phyloP scores from a whole-genome alignment of 768 basidiomycete species.

The Tubosaeta brunneosetosa region DNA sequence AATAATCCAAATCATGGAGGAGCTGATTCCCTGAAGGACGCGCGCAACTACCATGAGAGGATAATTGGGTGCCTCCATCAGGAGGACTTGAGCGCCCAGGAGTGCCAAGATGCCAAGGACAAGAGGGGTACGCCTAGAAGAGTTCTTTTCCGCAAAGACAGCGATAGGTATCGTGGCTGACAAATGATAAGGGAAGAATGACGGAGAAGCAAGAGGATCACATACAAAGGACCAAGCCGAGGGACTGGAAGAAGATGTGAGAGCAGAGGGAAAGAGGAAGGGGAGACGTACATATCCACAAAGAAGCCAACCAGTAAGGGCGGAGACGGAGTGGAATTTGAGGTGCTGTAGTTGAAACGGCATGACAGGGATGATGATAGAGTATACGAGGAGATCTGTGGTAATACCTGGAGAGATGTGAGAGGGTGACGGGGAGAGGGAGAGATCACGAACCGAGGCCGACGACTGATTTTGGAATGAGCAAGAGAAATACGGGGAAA shows the following conservation, averaged over 20 bases:
- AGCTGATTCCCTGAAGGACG: conserved; percentile 54
- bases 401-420: conserved; percentile 28
- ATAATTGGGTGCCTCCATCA: conserved; percentile 59
- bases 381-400: conserved; percentile 57
- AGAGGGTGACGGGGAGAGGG: background rate
- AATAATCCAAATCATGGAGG: conserved; percentile 59
- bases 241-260: conserved; percentile 37
- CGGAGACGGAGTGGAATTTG: conserved; percentile 42
- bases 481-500: background rate
- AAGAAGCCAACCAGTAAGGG: conserved; percentile 55
- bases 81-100: conserved; percentile 50
- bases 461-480: conserved; percentile 34
- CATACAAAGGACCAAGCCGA: conserved; percentile 52
- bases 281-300: conserved; percentile 48
- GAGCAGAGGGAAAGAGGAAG: background rate
- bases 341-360: conserved; percentile 57
- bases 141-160: conserved; percentile 48
- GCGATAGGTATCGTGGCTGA: conserved; percentile 57
- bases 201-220: background rate
- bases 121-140: conserved; percentile 45
- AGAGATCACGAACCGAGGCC: conserved; percentile 39
- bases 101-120: conserved; percentile 47
- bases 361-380: conserved; percentile 58
- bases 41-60: conserved; percentile 56
- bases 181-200: background rate